Evolutionary conservation across 306 rosid species (phyloP).

Genomic region (Bauhinia variegata): DNA sequence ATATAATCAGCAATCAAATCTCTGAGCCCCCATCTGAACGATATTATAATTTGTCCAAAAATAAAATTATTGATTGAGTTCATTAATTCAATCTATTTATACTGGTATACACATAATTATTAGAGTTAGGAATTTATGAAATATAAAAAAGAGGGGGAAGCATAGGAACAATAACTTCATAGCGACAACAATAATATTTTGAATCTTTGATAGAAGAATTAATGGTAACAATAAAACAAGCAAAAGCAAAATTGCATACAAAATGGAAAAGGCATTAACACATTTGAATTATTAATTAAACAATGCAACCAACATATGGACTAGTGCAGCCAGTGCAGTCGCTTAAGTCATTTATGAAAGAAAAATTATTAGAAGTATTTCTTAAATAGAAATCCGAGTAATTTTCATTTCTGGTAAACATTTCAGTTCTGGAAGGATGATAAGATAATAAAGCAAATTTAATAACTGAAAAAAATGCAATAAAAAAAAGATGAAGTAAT

Average conservation of each 20-base stretch:
- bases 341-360: neutral
- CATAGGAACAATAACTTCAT: neutral
- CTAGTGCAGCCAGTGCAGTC: neutral
- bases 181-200: neutral
- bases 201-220: neutral
- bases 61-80: neutral
- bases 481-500: constrained; percentile 18
- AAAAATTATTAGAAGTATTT: neutral
- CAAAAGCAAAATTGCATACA: neutral
- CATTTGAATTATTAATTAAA: neutral
- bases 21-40: neutral
- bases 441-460: constrained; percentile 20
- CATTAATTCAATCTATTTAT: neutral
- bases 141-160: neutral
- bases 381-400: too few species aligned
- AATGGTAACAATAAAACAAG: neutral
- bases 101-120: neutral
- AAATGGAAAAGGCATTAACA: neutral
- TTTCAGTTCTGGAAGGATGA: constrained; percentile 8
- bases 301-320: neutral
- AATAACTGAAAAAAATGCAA: constrained; percentile 14
- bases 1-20: too few species aligned
- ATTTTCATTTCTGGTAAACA: too few species aligned
- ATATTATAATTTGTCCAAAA: neutral
- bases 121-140: neutral